Base-by-base conservation (phyloP, 1,139 yeast species). In the Candida buenavistaensis region DNA sequence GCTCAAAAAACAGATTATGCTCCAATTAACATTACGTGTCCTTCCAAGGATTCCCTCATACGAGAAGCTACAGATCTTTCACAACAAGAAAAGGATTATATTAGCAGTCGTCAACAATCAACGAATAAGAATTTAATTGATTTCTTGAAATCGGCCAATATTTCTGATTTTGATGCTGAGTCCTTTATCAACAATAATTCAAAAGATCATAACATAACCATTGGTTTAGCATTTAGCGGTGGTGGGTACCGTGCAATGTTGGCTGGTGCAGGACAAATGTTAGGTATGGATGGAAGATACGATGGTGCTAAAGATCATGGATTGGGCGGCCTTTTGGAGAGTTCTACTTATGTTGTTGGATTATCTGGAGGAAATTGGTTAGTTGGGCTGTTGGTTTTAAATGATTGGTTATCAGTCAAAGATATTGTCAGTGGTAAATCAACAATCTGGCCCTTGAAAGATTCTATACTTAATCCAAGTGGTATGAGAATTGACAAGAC, bases 191-290 rank as follows among this genome's bases (percentile, higher is more conserved):
- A 54, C 14, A 45, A 53, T 22, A 43, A 55, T 33, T 39, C 62
- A 5, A 35, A 50, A 2, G 27, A 43, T 4, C 64, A 59, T 39
- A 66, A 66, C 39, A 66, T 68, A 30, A 48, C 69, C 24, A 62
- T 69, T 21, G 75, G 72, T 0, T 46, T 69, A 32, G 66, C 74
- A 2, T 66, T 67, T 38, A 63, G 71, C 41, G 75, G 75, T 1
- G 75, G 75, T 24, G 74, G 75, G 1, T 68, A 66, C 43, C 51
- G 75, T 34, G 72, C 75, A 28, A 67, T 68, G 73, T 52, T 69
- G 26, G 45, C 50, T 24, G 74, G 73, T 5, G 75, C 73, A 0
- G 75, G 75, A 2, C 59, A 65, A 36, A 37, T 68, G 6, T 44
- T 64, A 25, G 71, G 63, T 1, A 48, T 67, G 8, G 75, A 69